These are phyloP conservation scores for Cladosporium sp. DNA, from an alignment of 2,329 filamentous ascomycete genomes.

Conservation along the genomic window DNA sequence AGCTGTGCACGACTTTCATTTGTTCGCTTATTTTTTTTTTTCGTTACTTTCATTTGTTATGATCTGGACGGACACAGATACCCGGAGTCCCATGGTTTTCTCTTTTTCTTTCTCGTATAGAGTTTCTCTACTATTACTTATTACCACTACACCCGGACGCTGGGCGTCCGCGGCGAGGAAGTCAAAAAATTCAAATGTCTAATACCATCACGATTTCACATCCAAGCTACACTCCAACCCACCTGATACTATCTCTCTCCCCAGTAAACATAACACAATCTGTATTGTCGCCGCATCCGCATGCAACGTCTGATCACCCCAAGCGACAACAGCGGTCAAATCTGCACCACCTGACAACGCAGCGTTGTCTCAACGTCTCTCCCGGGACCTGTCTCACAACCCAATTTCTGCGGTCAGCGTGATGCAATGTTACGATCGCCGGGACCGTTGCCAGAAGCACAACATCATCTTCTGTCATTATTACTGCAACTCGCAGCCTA, in stretches of 20 bases:
- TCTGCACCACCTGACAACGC: not conserved
- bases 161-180: not conserved
- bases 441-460: not conserved
- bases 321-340: not conserved
- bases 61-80: constrained; percentile 4
- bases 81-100: not conserved
- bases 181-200: not conserved
- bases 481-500: too few species aligned
- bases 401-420: not conserved
- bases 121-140: not conserved
- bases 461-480: not conserved
- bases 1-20: not conserved
- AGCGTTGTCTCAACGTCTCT: not conserved
- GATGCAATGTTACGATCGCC: not conserved
- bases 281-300: not conserved
- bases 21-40: not conserved
- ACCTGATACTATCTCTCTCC: not conserved
- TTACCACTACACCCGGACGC: not conserved
- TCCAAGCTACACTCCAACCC: not conserved
- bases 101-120: not conserved
- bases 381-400: not conserved
- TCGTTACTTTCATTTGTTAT: not conserved
- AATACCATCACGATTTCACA: not conserved
- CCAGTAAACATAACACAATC: not conserved
- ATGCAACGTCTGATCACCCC: not conserved